Evolutionary conservation across 179 eudicot genomes (phyloP).

Genomic region (Heliamphora pulchella): DNA sequence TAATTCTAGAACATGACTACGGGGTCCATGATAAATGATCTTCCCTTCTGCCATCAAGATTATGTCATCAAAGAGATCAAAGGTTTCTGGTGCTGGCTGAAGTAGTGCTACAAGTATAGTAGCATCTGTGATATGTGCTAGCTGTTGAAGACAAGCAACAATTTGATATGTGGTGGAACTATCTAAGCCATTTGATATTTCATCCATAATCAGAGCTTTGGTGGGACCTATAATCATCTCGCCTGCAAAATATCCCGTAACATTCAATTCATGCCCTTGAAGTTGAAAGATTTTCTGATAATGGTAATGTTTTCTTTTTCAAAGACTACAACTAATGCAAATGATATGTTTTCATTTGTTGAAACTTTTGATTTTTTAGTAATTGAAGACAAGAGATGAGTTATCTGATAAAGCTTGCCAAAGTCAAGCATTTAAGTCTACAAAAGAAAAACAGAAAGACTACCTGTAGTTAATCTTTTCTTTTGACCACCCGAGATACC

Average conservation of each 20-base stretch:
- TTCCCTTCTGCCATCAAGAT: slow-evolving; percentile 86
- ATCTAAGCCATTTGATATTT: slow-evolving; percentile 85
- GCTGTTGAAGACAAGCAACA: slow-evolving; percentile 58
- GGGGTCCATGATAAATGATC: slow-evolving; percentile 69
- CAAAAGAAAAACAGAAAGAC: background rate
- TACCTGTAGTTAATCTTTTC: slow-evolving; percentile 88
- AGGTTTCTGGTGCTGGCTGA: slow-evolving; percentile 81
- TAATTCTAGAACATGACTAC: slow-evolving; percentile 38
- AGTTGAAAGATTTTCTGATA: background rate
- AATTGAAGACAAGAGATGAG: background rate
- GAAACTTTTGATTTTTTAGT: background rate
- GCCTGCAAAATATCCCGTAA: slow-evolving; percentile 30
- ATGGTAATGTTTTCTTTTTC: background rate
- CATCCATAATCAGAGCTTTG: slow-evolving; percentile 75
- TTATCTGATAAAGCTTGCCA: background rate
- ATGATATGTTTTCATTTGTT: background rate
- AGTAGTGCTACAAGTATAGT: slow-evolving; percentile 73
- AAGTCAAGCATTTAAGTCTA: background rate
- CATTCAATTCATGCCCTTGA: background rate
- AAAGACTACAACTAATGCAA: background rate
- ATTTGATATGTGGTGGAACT: slow-evolving; percentile 88
- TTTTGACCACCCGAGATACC: slow-evolving; percentile 97
- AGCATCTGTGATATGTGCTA: slow-evolving; percentile 68
- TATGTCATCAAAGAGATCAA: slow-evolving; percentile 75
- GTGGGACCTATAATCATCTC: slow-evolving; percentile 92